Evolutionary conservation across 257 asterid species (phyloP).

Genomic region (Nicotiana attenuata): DNA sequence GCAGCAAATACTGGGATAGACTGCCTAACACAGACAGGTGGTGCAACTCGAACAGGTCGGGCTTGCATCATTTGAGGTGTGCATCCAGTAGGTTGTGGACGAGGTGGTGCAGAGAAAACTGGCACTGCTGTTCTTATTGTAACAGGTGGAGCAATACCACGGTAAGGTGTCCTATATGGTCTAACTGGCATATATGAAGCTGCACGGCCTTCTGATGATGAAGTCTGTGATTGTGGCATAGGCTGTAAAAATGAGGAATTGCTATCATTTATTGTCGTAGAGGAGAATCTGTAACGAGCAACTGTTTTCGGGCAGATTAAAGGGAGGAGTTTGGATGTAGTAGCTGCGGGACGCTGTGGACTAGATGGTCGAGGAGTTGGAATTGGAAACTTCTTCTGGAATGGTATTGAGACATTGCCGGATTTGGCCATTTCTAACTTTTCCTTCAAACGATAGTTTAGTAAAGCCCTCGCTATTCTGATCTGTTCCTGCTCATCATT

Average conservation of each 20-base stretch:
- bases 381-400: conserved; percentile 31
- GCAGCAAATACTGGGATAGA: conserved; percentile 55
- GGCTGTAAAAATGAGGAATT: conserved; percentile 23
- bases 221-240: conserved; percentile 16
- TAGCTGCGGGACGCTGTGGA: conserved; percentile 41
- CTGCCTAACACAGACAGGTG: conserved; percentile 56
- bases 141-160: conserved; percentile 64
- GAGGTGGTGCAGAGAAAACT: conserved; percentile 69
- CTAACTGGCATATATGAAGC: conserved; percentile 37
- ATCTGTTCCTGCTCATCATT: conserved; percentile 77
- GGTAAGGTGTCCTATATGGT: conserved; percentile 40
- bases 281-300: conserved; percentile 27
- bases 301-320: conserved; percentile 36
- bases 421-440: conserved; percentile 23
- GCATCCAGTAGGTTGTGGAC: conserved; percentile 29
- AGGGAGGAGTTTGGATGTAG: conserved; percentile 75
- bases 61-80: conserved; percentile 32
- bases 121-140: conserved; percentile 59
- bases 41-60: conserved; percentile 34
- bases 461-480: conserved; percentile 64
- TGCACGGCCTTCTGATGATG: conserved; percentile 34
- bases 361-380: conserved; percentile 55
- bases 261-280: conserved; percentile 22
- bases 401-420: conserved; percentile 27
- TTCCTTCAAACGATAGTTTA: conserved; percentile 45